Conservation (phyloP, 352 stramenopile species). For the Globisporangium canariense region DNA sequence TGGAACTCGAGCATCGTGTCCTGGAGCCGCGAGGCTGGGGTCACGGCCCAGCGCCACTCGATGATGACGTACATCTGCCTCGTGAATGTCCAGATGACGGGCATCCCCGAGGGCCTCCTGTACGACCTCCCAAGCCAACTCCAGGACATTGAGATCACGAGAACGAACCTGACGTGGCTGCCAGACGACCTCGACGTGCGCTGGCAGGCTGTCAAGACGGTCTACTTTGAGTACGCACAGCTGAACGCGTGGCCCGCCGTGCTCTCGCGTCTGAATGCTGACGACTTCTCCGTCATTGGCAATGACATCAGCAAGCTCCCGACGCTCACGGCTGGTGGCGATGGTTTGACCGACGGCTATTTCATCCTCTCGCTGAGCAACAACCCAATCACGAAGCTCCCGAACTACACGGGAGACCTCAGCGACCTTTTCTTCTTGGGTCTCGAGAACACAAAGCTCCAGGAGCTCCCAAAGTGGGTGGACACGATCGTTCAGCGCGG, state of each 20-base stretch:
- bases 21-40: constrained; percentile 15
- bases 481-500: background rate
- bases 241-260: constrained; percentile 8
- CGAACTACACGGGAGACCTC: background rate
- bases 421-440: constrained; percentile 7
- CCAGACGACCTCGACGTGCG: constrained; percentile 18
- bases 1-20: constrained; percentile 20
- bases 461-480: constrained; percentile 11
- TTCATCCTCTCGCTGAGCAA: constrained; percentile 16
- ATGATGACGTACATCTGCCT: constrained; percentile 22
- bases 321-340: background rate
- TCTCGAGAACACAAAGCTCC: constrained; percentile 15
- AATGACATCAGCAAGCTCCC: constrained; percentile 14
- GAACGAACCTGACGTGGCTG: constrained; percentile 19
- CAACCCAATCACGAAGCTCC: constrained; percentile 15
- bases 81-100: constrained; percentile 17
- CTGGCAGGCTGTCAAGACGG: constrained; percentile 14
- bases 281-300: constrained; percentile 23
- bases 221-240: constrained; percentile 25
- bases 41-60: constrained; percentile 9
- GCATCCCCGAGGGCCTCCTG: constrained; percentile 13
- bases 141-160: constrained; percentile 22
- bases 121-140: constrained; percentile 17
- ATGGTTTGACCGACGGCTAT: background rate
- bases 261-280: constrained; percentile 12